These are phyloP conservation scores for Neurospora tetrasperma DNA, from an alignment of 495 filamentous ascomycete species.

Conservation along the genomic window DNA sequence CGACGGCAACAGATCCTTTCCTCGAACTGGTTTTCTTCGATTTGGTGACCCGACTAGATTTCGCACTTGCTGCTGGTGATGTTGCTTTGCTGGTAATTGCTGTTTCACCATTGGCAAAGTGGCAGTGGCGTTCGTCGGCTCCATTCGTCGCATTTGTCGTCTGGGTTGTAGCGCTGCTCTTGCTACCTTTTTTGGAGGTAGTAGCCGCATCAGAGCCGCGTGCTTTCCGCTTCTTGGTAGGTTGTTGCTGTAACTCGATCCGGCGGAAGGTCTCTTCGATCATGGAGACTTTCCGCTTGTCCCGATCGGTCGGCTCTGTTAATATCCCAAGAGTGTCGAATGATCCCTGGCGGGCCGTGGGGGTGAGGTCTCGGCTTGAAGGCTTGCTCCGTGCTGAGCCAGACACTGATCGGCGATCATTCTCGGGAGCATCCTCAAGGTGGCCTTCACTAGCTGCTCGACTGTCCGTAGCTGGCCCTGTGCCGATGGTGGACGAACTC, in stretches of 20 bases:
- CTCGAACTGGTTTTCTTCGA: constrained; percentile 11
- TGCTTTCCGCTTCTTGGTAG: constrained; percentile 43
- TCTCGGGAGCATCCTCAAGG: constrained; percentile 42
- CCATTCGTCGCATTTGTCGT: constrained; percentile 24
- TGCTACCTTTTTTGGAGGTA: constrained; percentile 28
- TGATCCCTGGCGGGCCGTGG: constrained; percentile 43
- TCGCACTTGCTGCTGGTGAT: constrained; percentile 33
- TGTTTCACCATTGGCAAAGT: constrained; percentile 40
- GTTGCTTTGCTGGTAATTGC: constrained; percentile 39
- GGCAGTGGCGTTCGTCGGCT: constrained; percentile 29
- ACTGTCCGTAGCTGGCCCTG: constrained; percentile 61
- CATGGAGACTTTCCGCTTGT: constrained; percentile 78
- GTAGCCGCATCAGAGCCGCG: constrained; percentile 47
- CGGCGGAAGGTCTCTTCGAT: constrained; percentile 66
- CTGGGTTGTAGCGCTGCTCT: constrained; percentile 23
- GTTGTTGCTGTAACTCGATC: constrained; percentile 48
- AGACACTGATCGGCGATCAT: constrained; percentile 59
- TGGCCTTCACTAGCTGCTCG: constrained; percentile 67
- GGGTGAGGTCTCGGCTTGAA: constrained; percentile 74
- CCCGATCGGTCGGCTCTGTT: constrained; percentile 67
- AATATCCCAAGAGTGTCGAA: constrained; percentile 40
- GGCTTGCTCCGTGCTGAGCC: constrained; percentile 65
- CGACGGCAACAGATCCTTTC: constrained; percentile 9
- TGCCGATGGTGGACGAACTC: constrained; percentile 55
- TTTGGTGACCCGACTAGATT: constrained; percentile 22